Conservation (phyloP, 192 early-diverging fungal species). For the Coemansia sp. region DNA sequence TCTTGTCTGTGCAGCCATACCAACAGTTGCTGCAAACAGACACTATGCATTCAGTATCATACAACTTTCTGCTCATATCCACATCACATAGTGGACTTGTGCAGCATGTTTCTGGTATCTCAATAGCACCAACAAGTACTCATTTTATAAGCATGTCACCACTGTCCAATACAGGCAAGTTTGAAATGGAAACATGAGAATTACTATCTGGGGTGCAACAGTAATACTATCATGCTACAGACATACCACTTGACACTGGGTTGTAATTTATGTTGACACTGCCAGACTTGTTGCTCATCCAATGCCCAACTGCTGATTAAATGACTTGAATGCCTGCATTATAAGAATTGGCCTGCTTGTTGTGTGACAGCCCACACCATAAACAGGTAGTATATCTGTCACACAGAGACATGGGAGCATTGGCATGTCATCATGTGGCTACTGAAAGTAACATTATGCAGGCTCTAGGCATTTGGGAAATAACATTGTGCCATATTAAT, state of each 20-base stretch:
- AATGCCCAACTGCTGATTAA: too few relatives aligned
- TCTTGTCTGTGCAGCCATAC: not conserved
- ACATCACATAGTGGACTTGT: not conserved
- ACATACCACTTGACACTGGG: not conserved
- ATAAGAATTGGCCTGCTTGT: constrained; percentile 12
- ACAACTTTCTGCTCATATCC: not conserved
- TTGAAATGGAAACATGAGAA: not conserved
- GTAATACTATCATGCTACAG: not conserved
- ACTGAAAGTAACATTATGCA: not conserved
- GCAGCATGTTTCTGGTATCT: not conserved
- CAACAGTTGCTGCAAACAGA: not conserved
- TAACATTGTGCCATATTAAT: constrained; percentile 11
- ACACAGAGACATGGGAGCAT: not conserved
- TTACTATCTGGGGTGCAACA: not conserved
- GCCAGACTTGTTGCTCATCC: not conserved
- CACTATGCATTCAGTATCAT: not conserved
- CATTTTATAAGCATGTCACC: not conserved
- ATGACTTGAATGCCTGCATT: not conserved
- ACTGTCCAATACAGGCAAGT: not conserved
- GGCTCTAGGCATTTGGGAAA: constrained; percentile 8
- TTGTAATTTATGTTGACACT: not conserved
- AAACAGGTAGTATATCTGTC: not conserved
- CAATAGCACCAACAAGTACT: not conserved
- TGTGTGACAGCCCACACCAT: constrained; percentile 13
- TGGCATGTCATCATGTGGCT: constrained; percentile 12